Evolutionary conservation across 1,284 basidiomycete species (phyloP).

Genomic region (Cryptococcus maquisensis): DNA sequence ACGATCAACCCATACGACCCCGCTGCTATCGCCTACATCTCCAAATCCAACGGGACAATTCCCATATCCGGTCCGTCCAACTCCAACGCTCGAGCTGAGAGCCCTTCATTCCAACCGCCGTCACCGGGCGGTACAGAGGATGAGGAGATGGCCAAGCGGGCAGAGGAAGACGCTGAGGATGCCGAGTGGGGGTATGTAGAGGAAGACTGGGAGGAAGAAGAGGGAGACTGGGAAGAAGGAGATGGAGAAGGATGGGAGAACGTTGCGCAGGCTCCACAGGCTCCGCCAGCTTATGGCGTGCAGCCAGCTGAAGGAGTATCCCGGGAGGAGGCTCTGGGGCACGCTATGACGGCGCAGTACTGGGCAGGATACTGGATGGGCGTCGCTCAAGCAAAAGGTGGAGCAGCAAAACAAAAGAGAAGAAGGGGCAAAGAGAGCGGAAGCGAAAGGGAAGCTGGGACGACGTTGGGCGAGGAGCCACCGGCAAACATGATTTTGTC

Average conservation of each 20-base stretch:
- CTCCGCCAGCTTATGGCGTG: constrained; percentile 9
- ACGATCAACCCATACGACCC: not conserved
- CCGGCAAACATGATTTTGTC: not conserved
- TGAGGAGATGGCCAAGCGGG: constrained; percentile 10
- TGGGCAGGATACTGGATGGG: constrained; percentile 49
- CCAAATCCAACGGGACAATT: not conserved
- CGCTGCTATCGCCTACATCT: not conserved
- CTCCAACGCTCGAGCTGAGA: not conserved
- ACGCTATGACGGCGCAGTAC: constrained; percentile 45
- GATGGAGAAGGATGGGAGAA: not conserved
- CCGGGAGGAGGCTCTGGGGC: constrained; percentile 33
- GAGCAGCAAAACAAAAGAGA: not conserved
- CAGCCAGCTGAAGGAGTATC: constrained; percentile 9
- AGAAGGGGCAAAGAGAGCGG: not conserved
- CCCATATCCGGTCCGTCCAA: not conserved
- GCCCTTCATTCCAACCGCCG: constrained; percentile 20
- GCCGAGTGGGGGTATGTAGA: constrained; percentile 18
- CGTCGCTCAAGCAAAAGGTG: constrained; percentile 23
- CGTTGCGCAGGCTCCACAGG: not conserved
- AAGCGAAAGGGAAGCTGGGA: not conserved
- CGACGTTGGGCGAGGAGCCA: not conserved
- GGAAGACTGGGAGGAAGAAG: constrained; percentile 27
- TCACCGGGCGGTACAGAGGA: constrained; percentile 17
- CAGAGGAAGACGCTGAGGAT: constrained; percentile 14
- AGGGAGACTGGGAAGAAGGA: not conserved